Evolutionary conservation across 2,329 filamentous ascomycete genomes (phyloP).

Genomic region (Stagonosporopsis vannaccii): DNA sequence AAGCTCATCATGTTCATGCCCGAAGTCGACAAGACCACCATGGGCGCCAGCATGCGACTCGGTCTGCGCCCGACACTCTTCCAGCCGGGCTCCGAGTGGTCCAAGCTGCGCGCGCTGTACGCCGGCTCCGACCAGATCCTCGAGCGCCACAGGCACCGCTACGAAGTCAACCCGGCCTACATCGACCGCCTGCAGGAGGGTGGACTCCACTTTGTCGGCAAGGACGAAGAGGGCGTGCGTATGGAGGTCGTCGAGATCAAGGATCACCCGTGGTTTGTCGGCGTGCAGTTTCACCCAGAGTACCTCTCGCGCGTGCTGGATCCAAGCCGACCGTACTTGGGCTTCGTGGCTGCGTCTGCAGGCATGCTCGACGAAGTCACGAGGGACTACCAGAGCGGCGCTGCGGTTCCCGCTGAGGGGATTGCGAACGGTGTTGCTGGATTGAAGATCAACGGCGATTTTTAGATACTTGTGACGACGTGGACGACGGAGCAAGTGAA

Average conservation of each 20-base stretch:
- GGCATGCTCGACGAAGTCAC: slow-evolving; percentile 66
- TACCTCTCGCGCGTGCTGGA: slow-evolving; percentile 78
- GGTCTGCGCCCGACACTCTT: slow-evolving; percentile 78
- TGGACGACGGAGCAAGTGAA: too few species aligned
- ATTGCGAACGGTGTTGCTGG: slow-evolving; percentile 36
- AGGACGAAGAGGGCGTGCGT: slow-evolving; percentile 77
- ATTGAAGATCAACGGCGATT: slow-evolving; percentile 31
- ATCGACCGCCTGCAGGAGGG: slow-evolving; percentile 71
- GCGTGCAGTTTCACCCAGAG: slow-evolving; percentile 89
- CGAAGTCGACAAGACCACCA: slow-evolving; percentile 76
- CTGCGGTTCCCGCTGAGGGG: slow-evolving; percentile 21
- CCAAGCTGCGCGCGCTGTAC: slow-evolving; percentile 77
- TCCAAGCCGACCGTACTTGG: slow-evolving; percentile 79
- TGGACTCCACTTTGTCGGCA: slow-evolving; percentile 79
- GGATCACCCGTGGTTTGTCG: slow-evolving; percentile 84
- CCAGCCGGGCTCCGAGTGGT: slow-evolving; percentile 79
- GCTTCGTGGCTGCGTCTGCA: slow-evolving; percentile 81
- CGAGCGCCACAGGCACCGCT: slow-evolving; percentile 87
- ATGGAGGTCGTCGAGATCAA: slow-evolving; percentile 86
- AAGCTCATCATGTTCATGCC: slow-evolving; percentile 91
- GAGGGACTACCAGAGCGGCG: slow-evolving; percentile 33
- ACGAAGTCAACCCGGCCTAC: slow-evolving; percentile 86
- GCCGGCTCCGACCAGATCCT: slow-evolving; percentile 58
- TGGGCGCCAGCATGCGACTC: slow-evolving; percentile 88
- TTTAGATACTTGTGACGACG: slow-evolving; percentile 7